Evolutionary conservation across 768 basidiomycete genomes (phyloP).

Genomic region (Coprinellus aureogranulatus): DNA sequence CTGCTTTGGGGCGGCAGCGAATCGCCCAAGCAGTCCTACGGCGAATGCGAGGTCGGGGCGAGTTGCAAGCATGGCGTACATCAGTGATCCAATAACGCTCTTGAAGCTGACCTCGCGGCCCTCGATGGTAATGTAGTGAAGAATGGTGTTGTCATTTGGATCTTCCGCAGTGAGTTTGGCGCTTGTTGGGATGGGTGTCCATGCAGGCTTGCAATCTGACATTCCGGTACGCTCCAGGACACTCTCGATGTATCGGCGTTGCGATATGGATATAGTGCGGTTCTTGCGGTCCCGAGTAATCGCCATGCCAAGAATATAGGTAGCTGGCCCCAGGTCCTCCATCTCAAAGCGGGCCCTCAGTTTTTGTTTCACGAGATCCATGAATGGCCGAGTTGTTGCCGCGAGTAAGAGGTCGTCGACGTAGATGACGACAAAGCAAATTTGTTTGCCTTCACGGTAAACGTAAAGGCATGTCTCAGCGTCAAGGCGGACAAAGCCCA

Average conservation of each 20-base stretch:
- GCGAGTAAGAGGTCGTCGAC: conserved; percentile 10
- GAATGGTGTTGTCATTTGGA: conserved; percentile 6
- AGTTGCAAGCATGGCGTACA: conserved; percentile 21
- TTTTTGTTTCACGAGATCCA: no score
- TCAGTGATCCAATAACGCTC: conserved; percentile 19
- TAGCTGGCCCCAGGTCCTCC: not conserved
- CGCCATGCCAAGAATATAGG: conserved; percentile 8
- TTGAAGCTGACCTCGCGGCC: conserved; percentile 10
- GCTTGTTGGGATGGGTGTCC: conserved; percentile 13
- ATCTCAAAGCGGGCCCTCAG: no score
- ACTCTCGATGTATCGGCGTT: conserved; percentile 3
- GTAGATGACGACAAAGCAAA: conserved; percentile 9
- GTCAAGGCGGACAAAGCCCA: conserved; percentile 9
- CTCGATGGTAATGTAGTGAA: conserved; percentile 11
- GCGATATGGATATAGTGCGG: not conserved
- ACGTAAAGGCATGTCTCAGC: conserved; percentile 11
- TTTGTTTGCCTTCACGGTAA: conserved; percentile 1
- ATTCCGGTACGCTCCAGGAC: conserved; percentile 10
- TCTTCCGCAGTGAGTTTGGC: conserved; percentile 6
- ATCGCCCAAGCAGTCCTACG: conserved; percentile 33
- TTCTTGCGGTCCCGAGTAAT: conserved; percentile 4
- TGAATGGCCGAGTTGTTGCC: conserved; percentile 9
- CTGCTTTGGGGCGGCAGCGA: conserved; percentile 11
- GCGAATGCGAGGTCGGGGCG: conserved; percentile 28
- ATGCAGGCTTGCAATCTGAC: conserved; percentile 3